Evolutionary conservation across 75 land plant species (phyloP), one percentile per base, ranked within the genome.

Genomic region (Azolla pinnata): DNA sequence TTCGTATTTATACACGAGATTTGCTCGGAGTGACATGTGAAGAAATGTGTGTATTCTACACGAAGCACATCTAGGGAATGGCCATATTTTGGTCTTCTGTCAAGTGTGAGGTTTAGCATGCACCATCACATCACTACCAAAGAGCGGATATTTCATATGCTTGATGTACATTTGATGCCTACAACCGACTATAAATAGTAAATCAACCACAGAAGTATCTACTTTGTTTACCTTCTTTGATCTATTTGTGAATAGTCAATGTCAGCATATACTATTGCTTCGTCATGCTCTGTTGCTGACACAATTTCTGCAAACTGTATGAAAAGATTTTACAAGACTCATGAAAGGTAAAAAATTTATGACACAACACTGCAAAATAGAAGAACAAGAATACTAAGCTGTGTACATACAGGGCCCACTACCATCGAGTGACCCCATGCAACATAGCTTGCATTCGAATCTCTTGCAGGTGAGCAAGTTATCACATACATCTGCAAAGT

Each of bases 341-440:
- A 1, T 8, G 10, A 29, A 12, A 21, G 30, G 23, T 60, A 24
- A 3, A 2, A 33, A 5, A 29, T 38, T 38, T 7, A 40, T 20
- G 38, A 33, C 45, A 20, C 35, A 24, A 34, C 33, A 5, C 2
- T 34, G 24, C 4, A 53, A 54, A n/a, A 21, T 29, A 4, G 19
- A 53, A 32, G 47, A 26, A 32, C 38, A 10, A 26, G 20, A 18
- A 1, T 19, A 72, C n/a, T n/a, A n/a, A n/a, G n/a, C n/a, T n/a
- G n/a, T n/a, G n/a, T n/a, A n/a, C 93, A 68, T 74, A 95, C 99
- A 17, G 99, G 99, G 24, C 85, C 96, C 62, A 90, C 83, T 51
- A 95, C 81, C 32, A 85, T 86, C 5, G 96, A 89, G 60, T 95
- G 97, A 59, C 99, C 99, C 99, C 99, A 95, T 21, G 91, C 87